phyloP scores from a whole-genome alignment of 2,329 filamentous ascomycete genomes.

The Fusarium secorum region DNA sequence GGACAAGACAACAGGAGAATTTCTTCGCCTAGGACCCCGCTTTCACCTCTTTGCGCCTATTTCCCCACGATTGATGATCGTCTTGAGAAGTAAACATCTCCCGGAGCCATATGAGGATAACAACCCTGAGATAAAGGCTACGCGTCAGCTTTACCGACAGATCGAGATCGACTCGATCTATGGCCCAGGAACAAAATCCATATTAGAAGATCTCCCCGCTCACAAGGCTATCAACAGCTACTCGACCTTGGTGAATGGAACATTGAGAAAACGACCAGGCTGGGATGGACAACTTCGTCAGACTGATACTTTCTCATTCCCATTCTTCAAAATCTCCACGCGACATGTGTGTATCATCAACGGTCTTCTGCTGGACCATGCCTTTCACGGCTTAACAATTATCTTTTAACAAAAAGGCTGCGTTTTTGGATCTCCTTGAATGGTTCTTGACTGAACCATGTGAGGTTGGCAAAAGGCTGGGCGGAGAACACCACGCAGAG shows the following conservation, averaged over 20 bases:
- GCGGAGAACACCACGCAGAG: background rate
- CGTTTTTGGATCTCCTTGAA: rapidly evolving
- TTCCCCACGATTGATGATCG: background rate
- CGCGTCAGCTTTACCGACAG: background rate
- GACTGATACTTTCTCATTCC: background rate
- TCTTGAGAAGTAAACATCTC: background rate
- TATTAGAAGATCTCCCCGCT: background rate
- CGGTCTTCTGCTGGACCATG: background rate
- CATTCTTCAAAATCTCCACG: background rate
- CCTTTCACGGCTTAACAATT: rapidly evolving
- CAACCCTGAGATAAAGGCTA: background rate
- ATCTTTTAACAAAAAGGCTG: rapidly evolving
- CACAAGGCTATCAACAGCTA: background rate
- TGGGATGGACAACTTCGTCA: background rate
- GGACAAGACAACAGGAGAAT: background rate
- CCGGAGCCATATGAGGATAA: background rate
- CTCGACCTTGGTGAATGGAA: background rate
- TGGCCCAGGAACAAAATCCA: background rate
- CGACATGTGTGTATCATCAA: rapidly evolving
- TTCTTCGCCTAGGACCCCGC: rapidly evolving
- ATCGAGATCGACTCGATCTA: background rate
- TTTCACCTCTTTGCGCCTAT: background rate
- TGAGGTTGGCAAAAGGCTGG: background rate
- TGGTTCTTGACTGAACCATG: background rate
- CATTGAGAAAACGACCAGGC: rapidly evolving